Evolutionary conservation across 805 yeast genomes (phyloP).

Genomic region (Candida nemodendra): DNA sequence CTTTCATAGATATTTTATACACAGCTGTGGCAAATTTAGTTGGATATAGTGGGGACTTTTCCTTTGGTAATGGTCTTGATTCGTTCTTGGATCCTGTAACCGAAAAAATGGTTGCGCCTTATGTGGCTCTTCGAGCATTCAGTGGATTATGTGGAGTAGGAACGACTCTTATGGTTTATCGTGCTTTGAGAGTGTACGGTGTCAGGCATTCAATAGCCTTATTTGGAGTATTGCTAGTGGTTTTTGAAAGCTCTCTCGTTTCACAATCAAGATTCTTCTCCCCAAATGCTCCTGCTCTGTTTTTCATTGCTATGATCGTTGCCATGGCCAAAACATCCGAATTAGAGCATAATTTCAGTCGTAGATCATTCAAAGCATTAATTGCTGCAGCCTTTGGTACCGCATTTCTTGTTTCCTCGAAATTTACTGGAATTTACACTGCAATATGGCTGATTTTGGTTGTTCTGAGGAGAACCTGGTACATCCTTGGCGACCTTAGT

Average conservation of each 20-base stretch:
- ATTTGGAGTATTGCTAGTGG: slow-evolving; percentile 49
- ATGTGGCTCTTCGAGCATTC: slow-evolving; percentile 53
- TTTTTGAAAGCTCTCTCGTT: slow-evolving; percentile 64
- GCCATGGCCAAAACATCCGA: slow-evolving; percentile 22
- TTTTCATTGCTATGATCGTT: slow-evolving; percentile 46
- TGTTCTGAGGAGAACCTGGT: slow-evolving; percentile 57
- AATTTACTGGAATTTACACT: slow-evolving; percentile 71
- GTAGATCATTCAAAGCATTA: slow-evolving; percentile 53
- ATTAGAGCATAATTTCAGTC: slow-evolving; percentile 41
- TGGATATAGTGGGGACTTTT: slow-evolving; percentile 62
- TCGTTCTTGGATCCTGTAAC: slow-evolving; percentile 4
- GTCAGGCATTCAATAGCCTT: slow-evolving; percentile 51
- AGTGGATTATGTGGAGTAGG: slow-evolving; percentile 56
- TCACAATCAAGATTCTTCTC: slow-evolving; percentile 58
- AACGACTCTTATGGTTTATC: slow-evolving; percentile 51
- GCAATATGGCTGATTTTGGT: slow-evolving; percentile 57
- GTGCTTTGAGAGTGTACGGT: slow-evolving; percentile 54
- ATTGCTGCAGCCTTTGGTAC: slow-evolving; percentile 46
- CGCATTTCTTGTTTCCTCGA: slow-evolving; percentile 60
- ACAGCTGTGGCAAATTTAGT: slow-evolving; percentile 58
- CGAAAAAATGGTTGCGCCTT: slow-evolving; percentile 38
- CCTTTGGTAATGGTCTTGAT: slow-evolving; percentile 53
- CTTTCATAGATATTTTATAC: slow-evolving; percentile 70
- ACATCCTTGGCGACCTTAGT: slow-evolving; percentile 62
- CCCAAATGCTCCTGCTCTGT: slow-evolving; percentile 44